Evolutionary conservation across 2,329 filamentous ascomycete genomes (phyloP), one percentile per base, ranked within the genome.

Genomic region (Fusarium irregulare): DNA sequence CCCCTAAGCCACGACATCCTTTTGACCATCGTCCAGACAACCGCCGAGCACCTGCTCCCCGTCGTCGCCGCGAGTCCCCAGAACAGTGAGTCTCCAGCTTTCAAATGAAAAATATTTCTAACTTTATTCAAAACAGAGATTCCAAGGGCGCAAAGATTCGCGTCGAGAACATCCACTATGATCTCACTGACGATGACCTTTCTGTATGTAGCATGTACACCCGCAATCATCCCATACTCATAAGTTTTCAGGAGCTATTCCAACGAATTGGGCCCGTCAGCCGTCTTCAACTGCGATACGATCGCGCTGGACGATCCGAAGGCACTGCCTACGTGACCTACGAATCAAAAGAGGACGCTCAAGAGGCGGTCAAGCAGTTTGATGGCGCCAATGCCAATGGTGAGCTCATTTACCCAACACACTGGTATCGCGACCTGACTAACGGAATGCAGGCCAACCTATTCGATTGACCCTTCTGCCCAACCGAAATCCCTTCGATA

Each of bases 101-200:
- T 28, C 20, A 23, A 30, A 10, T 40, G 34, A 25, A 46, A 68
- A 73, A 58, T 61, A 42, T 56, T 63, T 70, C 23, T 66, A 28
- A 70, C 47, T 25, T 48, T 60, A 69, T 70, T 37, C 57, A 14
- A 23, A 18, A 27, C 47, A 88, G 88, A 75, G 84, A 87, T 37
- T 77, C 82, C 30, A 81, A 82, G 60, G 89, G 90, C 73, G 85
- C 90, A 47, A 95, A 93, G 80, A 81, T 98, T 71, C 91, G 91
- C 71, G 91, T 97, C 66, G 93, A 97, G 66, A 97, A 97, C 78
- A 83, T 98, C 61, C 94, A 98, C 80, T 98, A 97, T 80, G 94
- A 98, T 65, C 86, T 98, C 68, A 94, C 92, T 14, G 89, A 95
- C 79, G 90, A 91, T 40, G 94, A 97, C 77, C 86, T 97, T 56